phyloP scores from a whole-genome alignment of 2,329 filamentous ascomycete species.

The Aspergillus sp. region DNA sequence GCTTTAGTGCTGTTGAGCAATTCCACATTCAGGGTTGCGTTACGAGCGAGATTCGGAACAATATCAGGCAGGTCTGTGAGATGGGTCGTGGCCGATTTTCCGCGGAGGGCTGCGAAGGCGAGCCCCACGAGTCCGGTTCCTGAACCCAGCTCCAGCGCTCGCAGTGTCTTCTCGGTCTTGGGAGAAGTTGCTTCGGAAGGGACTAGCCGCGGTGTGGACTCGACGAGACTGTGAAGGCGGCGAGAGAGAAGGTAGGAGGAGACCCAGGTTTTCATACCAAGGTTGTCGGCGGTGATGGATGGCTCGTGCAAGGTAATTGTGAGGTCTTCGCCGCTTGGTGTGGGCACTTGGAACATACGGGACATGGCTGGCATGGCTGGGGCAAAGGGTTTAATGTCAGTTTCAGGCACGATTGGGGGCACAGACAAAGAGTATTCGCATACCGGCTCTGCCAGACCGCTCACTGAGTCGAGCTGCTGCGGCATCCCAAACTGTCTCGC shows the following conservation, averaged over 20 bases:
- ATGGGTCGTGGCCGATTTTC: constrained; percentile 52
- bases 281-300: constrained; percentile 76
- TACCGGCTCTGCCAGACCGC: constrained; percentile 72
- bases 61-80: constrained; percentile 85
- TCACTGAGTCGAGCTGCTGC: constrained; percentile 79
- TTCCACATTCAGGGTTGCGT: constrained; percentile 60
- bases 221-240: constrained; percentile 52
- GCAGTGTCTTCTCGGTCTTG: constrained; percentile 19
- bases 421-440: constrained; percentile 5
- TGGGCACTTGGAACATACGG: constrained; percentile 56
- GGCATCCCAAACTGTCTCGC: constrained; percentile 60
- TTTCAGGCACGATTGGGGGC: constrained; percentile 8
- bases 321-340: constrained; percentile 42
- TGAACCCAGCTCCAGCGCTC: constrained; percentile 73
- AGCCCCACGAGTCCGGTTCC: constrained; percentile 90
- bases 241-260: constrained; percentile 81
- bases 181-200: constrained; percentile 17
- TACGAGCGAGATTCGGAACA: constrained; percentile 71
- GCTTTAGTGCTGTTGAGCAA: constrained; percentile 54
- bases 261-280: constrained; percentile 94
- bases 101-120: constrained; percentile 70
- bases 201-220: constrained; percentile 27
- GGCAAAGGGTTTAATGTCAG: neutral
- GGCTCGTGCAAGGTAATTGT: constrained; percentile 77
- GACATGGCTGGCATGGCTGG: constrained; percentile 59